A percentile compares a stretch with the other conserved stretches of the same genome.
These are phyloP conservation scores for Xylaria sp. DNA, from an alignment of 2,329 filamentous ascomycete species.

Conservation along the genomic window DNA sequence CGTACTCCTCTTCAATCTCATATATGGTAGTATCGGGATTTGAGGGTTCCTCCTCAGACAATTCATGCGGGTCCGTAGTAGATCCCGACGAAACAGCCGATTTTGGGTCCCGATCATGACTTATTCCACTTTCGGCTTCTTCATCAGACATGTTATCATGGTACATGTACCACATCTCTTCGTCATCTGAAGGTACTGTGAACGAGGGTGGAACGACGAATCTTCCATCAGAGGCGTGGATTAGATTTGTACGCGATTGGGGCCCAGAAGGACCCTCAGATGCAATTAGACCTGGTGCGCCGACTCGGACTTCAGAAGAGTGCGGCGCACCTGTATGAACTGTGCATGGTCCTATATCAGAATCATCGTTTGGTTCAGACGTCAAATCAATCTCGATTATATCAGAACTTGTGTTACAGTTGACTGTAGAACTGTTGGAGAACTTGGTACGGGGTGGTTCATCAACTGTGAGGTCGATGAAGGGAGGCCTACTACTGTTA, in stretches of 20 bases:
- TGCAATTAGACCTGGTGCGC: background rate
- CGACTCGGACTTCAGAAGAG: background rate
- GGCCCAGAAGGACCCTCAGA: background rate
- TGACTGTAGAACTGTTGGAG: background rate
- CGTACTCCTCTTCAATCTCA: conserved; percentile 24
- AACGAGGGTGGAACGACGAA: background rate
- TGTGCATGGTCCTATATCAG: conserved; percentile 24
- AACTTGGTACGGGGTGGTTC: conserved; percentile 21
- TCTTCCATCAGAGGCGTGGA: background rate
- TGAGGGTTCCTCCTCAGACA: background rate
- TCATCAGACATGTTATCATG: conserved; percentile 22
- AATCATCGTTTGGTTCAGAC: conserved; percentile 39
- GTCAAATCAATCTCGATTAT: conserved; percentile 44
- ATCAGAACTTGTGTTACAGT: conserved; percentile 34
- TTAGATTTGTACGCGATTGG: background rate
- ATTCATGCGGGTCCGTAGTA: conserved; percentile 22
- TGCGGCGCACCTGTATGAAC: background rate
- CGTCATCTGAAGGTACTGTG: conserved; percentile 7
- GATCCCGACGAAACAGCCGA: conserved; percentile 16
- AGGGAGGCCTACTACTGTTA: conserved; percentile 4
- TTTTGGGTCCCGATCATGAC: background rate
- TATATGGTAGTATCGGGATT: conserved; percentile 23
- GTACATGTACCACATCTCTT: background rate
- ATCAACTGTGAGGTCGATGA: conserved; percentile 43
- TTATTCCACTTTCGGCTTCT: conserved; percentile 1